Evolutionary conservation across 192 early-diverging fungal genomes (phyloP), one percentile per base, ranked within the genome.

Genomic region (Umbelopsis isabellina): DNA sequence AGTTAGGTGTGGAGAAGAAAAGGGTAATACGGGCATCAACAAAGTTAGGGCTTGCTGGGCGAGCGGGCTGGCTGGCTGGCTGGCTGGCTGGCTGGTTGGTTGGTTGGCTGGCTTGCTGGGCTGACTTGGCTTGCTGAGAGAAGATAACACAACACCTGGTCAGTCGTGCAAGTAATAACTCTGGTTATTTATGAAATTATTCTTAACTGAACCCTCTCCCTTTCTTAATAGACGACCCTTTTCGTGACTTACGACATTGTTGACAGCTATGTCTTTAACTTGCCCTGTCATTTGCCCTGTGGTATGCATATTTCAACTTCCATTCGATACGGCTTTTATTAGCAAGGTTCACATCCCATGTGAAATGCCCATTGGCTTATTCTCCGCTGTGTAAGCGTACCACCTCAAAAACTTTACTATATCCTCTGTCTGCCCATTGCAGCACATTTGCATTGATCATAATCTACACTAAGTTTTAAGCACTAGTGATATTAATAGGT

Each of bases 201-300:
- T 61, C 55, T 61, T n/a, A 61, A 61, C 55, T 16, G 27, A 35
- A 61, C 55, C 6, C 6, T 41, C 30, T 61, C 27, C 30, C 30
- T 61, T 30, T 35, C 30, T 61, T 35, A 35, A 18, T 35, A 61
- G 10, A 35, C 12, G 37, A 18, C 55, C 3, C 55, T 61, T 8
- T 61, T 27, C 25, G 25, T 61, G 55, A 61, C 37, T 61, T 61
- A 61, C 55, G 55, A 61, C 55, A 61, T 61, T 61, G 55, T 61
- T 61, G 55, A 61, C 55, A 61, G 55, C 12, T 30, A 61, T 35
- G 55, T 61, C 55, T 61, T 61, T 61, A 61, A 61, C 55, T 61
- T 35, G 55, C 37, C 55, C 30, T 61, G 55, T 61, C 55, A 61
- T 61, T 30, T 61, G 33, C 27, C 55, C 55, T 35, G 27, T 61